phyloP scores from a whole-genome alignment of 805 yeast genomes.

The Ogataea polymorpha region DNA sequence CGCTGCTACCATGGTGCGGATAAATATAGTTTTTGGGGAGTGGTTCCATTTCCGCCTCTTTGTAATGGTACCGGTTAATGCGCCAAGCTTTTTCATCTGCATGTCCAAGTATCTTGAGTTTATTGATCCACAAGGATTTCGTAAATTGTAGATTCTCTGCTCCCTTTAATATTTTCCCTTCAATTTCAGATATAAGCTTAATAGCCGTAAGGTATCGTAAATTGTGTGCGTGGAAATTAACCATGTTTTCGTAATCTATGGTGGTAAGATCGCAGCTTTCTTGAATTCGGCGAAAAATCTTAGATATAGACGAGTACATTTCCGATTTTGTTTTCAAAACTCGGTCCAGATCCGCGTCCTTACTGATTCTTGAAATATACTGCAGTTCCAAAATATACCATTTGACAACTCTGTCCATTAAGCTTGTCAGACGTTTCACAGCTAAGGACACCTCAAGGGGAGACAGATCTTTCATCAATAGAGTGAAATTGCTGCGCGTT shows the following conservation, averaged over 20 bases:
- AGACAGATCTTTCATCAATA: conserved; percentile 5
- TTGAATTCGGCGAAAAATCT: conserved; percentile 7
- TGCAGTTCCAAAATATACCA: conserved; percentile 18
- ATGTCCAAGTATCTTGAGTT: conserved; percentile 24
- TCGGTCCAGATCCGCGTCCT: conserved; percentile 11
- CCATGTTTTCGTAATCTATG: conserved; percentile 27
- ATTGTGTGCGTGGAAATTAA: conserved; percentile 20
- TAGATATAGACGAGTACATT: conserved; percentile 7
- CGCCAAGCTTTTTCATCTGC: conserved; percentile 27
- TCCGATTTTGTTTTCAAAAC: conserved; percentile 6
- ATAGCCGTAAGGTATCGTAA: conserved; percentile 22
- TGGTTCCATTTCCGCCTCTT: conserved; percentile 12
- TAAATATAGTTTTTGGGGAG: conserved; percentile 13
- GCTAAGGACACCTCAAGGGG: conserved; percentile 19
- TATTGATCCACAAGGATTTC: conserved; percentile 25
- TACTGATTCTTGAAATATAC: conserved; percentile 20
- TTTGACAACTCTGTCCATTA: conserved; percentile 10
- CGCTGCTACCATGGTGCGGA: conserved; percentile 12
- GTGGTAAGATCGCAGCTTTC: conserved; percentile 7
- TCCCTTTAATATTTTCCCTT: conserved; percentile 8
- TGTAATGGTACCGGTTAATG: conserved; percentile 21
- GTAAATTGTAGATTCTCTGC: conserved; percentile 14
- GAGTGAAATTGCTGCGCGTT: neutral
- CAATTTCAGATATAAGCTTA: conserved; percentile 18
- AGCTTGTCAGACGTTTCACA: conserved; percentile 14